Evolutionary conservation across 2,329 filamentous ascomycete genomes (phyloP).

Genomic region (Colletotrichum melonis): DNA sequence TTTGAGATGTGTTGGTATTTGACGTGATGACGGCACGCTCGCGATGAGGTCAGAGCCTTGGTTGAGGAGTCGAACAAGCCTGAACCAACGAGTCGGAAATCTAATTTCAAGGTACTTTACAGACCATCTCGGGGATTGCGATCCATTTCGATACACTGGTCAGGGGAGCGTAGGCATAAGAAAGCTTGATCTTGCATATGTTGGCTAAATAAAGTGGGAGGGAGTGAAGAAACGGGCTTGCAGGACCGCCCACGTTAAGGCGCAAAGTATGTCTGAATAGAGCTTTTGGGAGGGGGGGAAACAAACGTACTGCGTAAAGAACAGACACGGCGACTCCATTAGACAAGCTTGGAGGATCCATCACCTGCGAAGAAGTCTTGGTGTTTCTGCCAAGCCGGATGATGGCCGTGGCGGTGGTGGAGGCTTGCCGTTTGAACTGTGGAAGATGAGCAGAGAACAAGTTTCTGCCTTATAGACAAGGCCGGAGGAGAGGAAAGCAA

Average conservation of each 20-base stretch:
- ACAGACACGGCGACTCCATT: background rate
- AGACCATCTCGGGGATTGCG: background rate
- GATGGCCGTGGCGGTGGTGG: background rate
- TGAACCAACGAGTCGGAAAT: background rate
- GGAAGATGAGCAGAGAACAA: background rate
- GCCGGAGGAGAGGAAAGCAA: background rate
- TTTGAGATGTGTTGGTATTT: background rate
- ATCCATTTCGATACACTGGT: background rate
- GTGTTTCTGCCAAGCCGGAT: constrained; percentile 30
- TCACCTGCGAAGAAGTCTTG: background rate
- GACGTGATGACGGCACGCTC: background rate
- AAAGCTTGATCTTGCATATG: constrained; percentile 19
- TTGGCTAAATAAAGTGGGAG: background rate
- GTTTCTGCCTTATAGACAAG: background rate
- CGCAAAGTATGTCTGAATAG: background rate
- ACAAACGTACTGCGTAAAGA: background rate
- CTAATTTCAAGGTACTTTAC: background rate
- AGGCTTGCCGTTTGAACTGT: background rate
- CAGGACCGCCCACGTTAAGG: background rate
- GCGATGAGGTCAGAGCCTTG: background rate
- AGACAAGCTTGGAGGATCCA: constrained; percentile 1
- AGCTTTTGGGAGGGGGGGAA: background rate
- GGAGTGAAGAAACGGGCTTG: background rate
- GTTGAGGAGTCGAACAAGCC: background rate
- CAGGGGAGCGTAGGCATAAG: background rate